Conservation (phyloP, 495 filamentous ascomycete genomes). For the Thermothielavioides terrestris region DNA sequence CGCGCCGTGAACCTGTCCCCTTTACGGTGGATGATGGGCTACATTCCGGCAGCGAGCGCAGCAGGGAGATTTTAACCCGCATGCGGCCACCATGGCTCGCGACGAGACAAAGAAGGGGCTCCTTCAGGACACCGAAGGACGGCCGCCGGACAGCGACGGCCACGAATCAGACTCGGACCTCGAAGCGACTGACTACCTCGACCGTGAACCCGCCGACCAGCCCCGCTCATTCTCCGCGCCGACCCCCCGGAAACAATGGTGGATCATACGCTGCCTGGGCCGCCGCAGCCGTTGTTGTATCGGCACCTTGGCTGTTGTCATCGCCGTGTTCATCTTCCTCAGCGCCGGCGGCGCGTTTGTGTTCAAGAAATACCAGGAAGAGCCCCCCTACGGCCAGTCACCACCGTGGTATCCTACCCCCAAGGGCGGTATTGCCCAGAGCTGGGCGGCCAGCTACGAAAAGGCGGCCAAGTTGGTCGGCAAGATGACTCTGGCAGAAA, state of each 20-base stretch:
- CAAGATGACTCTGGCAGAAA: conserved; percentile 80
- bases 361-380: conserved; percentile 34
- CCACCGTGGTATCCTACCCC: conserved; percentile 83
- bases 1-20: no score
- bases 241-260: conserved; percentile 9
- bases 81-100: neutral
- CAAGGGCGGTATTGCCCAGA: conserved; percentile 60
- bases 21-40: no score
- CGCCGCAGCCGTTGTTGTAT: conserved; percentile 31
- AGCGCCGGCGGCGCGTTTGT: conserved; percentile 31
- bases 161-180: conserved; percentile 33
- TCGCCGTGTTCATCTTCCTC: conserved; percentile 27
- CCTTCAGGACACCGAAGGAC: conserved; percentile 18
- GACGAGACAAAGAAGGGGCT: conserved; percentile 20
- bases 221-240: conserved; percentile 1
- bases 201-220: conserved; percentile 17
- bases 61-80: no score
- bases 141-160: conserved; percentile 21
- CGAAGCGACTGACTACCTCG: conserved; percentile 35
- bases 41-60: neutral
- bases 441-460: conserved; percentile 70
- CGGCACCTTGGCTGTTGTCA: conserved; percentile 18
- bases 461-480: conserved; percentile 73
- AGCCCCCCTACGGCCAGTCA: conserved; percentile 45
- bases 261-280: conserved; percentile 19